A percentile compares a stretch with the other conserved stretches of the same genome.
phyloP scores from a whole-genome alignment of 768 basidiomycete species.

The Paxillus ammoniavirescens region DNA sequence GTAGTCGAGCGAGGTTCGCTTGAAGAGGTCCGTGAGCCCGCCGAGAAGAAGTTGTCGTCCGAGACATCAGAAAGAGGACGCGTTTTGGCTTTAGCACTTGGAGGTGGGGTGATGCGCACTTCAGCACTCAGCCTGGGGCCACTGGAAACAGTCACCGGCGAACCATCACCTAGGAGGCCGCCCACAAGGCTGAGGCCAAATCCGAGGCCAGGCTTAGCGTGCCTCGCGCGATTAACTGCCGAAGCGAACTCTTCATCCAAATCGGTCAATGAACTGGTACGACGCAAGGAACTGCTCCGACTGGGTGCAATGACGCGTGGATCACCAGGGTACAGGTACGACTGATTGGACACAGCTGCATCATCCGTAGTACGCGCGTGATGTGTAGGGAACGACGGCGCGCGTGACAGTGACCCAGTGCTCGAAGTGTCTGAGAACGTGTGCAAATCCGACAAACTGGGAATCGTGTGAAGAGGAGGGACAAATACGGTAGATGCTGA shows the following conservation, averaged over 20 bases:
- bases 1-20: conserved; percentile 26
- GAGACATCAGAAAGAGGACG: conserved; percentile 33
- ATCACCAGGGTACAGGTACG: conserved; percentile 72
- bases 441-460: conserved; percentile 65
- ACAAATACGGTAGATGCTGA: conserved; percentile 77
- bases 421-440: conserved; percentile 44
- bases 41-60: conserved; percentile 49
- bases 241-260: conserved; percentile 59
- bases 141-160: conserved; percentile 73
- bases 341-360: conserved; percentile 60
- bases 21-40: conserved; percentile 34
- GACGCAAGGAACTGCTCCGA: conserved; percentile 52
- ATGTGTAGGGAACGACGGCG: conserved; percentile 53
- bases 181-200: conserved; percentile 44
- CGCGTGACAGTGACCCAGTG: conserved; percentile 37
- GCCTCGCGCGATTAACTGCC: conserved; percentile 41
- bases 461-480: conserved; percentile 68
- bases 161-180: conserved; percentile 48
- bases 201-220: conserved; percentile 40
- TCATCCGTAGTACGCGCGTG: conserved; percentile 74
- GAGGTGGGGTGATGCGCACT: conserved; percentile 46
- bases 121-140: conserved; percentile 47
- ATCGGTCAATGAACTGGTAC: conserved; percentile 77
- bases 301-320: conserved; percentile 70
- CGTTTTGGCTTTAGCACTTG: conserved; percentile 34